A percentile compares a stretch with the other conserved stretches of the same genome.
phyloP scores from a whole-genome alignment of 2,329 filamentous ascomycete genomes.

The Colletotrichum simmondsii region DNA sequence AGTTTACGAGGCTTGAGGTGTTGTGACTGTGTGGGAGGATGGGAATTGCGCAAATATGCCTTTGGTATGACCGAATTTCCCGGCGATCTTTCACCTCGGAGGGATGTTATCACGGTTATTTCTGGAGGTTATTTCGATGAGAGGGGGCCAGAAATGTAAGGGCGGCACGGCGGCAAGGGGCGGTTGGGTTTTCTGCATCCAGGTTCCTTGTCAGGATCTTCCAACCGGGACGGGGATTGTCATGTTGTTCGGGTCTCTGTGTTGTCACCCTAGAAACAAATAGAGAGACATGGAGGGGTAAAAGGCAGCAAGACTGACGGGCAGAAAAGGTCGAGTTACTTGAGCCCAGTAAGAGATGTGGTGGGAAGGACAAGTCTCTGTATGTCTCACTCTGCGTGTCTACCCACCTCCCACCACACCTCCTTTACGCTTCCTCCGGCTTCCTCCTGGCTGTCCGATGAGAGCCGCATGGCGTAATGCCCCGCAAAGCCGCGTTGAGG shows the following conservation, averaged over 20 bases:
- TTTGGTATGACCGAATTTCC: slow-evolving; percentile 21
- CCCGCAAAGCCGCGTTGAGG: slow-evolving; percentile 19
- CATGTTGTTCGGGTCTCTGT: not conserved
- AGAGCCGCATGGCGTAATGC: slow-evolving; percentile 35
- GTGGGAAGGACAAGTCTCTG: not conserved
- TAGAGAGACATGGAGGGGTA: not conserved
- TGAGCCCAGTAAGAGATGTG: not conserved
- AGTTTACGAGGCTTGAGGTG: not conserved
- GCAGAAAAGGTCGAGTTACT: not conserved
- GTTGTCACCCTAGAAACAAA: not conserved
- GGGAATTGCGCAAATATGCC: slow-evolving; percentile 19
- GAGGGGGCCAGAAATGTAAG: not conserved
- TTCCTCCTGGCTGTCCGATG: slow-evolving; percentile 11
- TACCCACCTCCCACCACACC: not conserved
- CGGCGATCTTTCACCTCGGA: slow-evolving; percentile 3
- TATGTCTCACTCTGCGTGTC: not conserved
- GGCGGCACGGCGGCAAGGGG: not conserved
- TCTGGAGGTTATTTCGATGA: not conserved
- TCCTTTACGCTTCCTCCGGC: not conserved
- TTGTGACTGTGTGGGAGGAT: not conserved
- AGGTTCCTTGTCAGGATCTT: not conserved
- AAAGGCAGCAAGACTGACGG: not conserved
- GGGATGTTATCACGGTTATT: slow-evolving; percentile 3
- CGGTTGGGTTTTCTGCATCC: not conserved
- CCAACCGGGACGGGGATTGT: not conserved